These are phyloP conservation scores for Coriaria nepalensis DNA, from an alignment of 306 rosid species.

Conservation along the genomic window DNA sequence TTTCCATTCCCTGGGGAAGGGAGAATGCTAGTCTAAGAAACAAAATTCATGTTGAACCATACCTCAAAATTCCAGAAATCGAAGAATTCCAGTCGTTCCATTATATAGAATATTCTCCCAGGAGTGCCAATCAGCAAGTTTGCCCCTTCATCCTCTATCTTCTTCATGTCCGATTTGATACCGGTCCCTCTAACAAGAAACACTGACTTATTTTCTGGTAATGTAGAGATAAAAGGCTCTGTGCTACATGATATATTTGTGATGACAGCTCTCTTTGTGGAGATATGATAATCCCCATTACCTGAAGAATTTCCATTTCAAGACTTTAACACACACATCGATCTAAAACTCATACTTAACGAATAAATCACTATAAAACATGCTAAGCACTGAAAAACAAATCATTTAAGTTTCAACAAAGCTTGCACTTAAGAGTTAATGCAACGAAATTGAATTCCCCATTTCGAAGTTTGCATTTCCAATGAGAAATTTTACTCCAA, in stretches of 20 bases:
- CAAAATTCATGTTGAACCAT: neutral
- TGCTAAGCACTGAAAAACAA: too few species aligned
- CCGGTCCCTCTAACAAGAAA: conserved; percentile 81
- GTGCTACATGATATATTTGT: conserved; percentile 70
- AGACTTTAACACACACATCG: too few species aligned
- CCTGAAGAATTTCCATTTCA: conserved; percentile 22
- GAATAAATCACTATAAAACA: too few species aligned
- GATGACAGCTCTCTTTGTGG: conserved; percentile 87
- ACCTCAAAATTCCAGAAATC: conserved; percentile 74
- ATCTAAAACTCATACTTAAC: too few species aligned
- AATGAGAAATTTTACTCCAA: neutral
- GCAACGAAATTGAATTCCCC: too few species aligned
- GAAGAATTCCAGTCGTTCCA: conserved; percentile 59
- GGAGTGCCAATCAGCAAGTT: conserved; percentile 84
- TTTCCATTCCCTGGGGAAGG: too few species aligned
- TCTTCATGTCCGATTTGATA: conserved; percentile 55
- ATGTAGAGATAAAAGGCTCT: conserved; percentile 61
- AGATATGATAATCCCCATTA: conserved; percentile 66
- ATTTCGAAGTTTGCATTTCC: too few species aligned
- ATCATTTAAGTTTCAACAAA: too few species aligned
- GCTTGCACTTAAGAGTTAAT: too few species aligned
- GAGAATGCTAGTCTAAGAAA: too few species aligned
- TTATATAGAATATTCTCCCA: conserved; percentile 69
- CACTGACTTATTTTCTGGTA: conserved; percentile 40
- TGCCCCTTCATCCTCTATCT: conserved; percentile 74